phyloP scores from a whole-genome alignment of 2,329 filamentous ascomycete species.

The Diaporthe eres region DNA sequence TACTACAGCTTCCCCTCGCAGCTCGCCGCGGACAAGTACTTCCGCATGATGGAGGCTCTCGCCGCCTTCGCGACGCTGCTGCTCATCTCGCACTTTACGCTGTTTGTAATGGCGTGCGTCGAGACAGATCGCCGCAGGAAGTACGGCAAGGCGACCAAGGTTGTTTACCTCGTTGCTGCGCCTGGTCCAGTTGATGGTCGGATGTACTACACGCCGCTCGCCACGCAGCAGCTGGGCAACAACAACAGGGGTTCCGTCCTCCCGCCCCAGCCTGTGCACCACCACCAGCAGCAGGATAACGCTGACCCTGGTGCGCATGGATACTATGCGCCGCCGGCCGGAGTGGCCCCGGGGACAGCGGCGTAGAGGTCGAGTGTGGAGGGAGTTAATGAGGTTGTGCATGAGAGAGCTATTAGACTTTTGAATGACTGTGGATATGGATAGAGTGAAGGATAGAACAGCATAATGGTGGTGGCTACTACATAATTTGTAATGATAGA shows the following conservation, averaged over 20 bases:
- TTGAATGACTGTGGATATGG: background rate
- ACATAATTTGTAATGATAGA: slow-evolving; percentile 29
- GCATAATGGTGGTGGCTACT: background rate
- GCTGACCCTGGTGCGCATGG: slow-evolving; percentile 20
- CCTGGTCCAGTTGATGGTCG: slow-evolving; percentile 25
- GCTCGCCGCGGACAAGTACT: slow-evolving; percentile 17
- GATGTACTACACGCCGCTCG: slow-evolving; percentile 27
- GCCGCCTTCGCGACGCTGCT: slow-evolving; percentile 43
- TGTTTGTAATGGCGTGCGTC: slow-evolving; percentile 44
- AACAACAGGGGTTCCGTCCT: background rate
- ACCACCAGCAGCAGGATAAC: background rate
- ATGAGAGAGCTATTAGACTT: background rate
- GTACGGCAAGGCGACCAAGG: slow-evolving; percentile 23
- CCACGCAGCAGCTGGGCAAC: background rate
- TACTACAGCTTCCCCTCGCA: slow-evolving; percentile 34
- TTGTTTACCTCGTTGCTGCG: slow-evolving; percentile 37
- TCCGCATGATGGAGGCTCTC: slow-evolving; percentile 42
- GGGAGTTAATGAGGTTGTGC: background rate
- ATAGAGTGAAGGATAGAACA: background rate
- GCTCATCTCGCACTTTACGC: slow-evolving; percentile 39
- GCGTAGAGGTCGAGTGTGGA: background rate
- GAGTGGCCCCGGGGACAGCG: background rate
- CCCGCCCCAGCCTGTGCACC: background rate
- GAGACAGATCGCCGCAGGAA: slow-evolving; percentile 43
- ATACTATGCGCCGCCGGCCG: slow-evolving; percentile 27